Base-by-base conservation (phyloP, 305 asterid species). In the Salvia sclarea region DNA sequence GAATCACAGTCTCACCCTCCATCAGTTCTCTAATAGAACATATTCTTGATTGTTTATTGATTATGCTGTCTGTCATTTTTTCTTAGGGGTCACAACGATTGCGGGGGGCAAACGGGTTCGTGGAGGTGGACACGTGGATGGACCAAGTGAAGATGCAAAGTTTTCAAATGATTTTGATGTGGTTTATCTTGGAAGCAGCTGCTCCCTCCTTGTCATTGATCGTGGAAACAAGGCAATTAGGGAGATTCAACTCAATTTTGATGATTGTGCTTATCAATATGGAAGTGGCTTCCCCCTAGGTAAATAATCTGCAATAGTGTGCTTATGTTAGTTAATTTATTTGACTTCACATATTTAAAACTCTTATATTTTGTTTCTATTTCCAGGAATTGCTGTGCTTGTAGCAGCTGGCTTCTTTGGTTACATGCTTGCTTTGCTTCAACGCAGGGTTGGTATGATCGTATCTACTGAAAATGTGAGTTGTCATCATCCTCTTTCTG, bases 151-250 rank as follows among this genome's bases (percentile, higher is more conserved):
- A 82, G 98, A 91, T 72, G 97, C 98, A 13, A 91, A 85, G 68
- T 88, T 95, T 72, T 95, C 98, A 0, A 86, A 84, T 67, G 98
- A 95, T 84, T 95, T 95, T 62, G 99, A 95, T 69, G 92, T 95
- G 70, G 89, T 95, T 1, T 95, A 89, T 69, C 81, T 86, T 45
- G 98, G 99, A 78, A 95, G 99, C 79, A 91, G 98, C 80, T 95
- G 99, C 74, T 95, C 99, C 30, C 98, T 95, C 66, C 97, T 95
- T 28, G 99, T 95, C 57, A 85, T 95, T 43, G 99, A 95, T 78
- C 86, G 98, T 66, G 98, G 99, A 66, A 91, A 89, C 78, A 87
- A 85, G 81, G 99, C 99, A 4, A 86, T 95, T 49, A 80, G 98
- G 64, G 98, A 95, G 84, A 95, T 95, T 67, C 97, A 91, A 33